Evolutionary conservation across 768 basidiomycete species (phyloP).

Genomic region (Tylopilus felleus): DNA sequence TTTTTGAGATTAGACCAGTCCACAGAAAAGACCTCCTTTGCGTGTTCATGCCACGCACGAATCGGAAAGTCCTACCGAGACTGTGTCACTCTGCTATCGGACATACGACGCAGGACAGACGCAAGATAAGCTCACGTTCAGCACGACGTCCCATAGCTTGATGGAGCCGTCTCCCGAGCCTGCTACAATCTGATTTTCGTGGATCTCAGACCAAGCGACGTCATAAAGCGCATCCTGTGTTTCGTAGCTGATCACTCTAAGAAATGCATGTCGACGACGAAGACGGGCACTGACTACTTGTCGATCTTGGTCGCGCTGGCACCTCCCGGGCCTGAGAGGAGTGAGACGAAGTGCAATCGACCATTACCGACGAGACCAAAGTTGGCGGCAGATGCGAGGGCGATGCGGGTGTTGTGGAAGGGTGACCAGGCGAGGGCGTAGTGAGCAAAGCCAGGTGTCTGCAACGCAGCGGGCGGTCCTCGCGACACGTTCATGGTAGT

Average conservation of each 20-base stretch:
- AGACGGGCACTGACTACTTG: slow-evolving; percentile 55
- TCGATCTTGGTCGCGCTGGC: slow-evolving; percentile 49
- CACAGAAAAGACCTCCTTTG: slow-evolving; percentile 86
- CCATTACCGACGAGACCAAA: slow-evolving; percentile 97
- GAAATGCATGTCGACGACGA: background rate
- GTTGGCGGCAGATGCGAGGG: slow-evolving; percentile 83
- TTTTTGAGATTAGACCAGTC: slow-evolving; percentile 96
- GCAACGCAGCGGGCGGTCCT: slow-evolving; percentile 47
- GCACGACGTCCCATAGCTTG: slow-evolving; percentile 84
- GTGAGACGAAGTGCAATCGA: slow-evolving; percentile 66
- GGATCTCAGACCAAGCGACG: slow-evolving; percentile 90
- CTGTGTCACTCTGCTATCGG: slow-evolving; percentile 31
- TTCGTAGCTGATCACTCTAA: slow-evolving; percentile 60
- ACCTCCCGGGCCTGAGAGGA: slow-evolving; percentile 46
- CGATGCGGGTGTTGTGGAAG: slow-evolving; percentile 70
- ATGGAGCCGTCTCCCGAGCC: slow-evolving; percentile 90
- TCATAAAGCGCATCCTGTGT: slow-evolving; percentile 89
- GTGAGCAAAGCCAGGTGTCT: slow-evolving; percentile 83
- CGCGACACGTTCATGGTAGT: slow-evolving; percentile 33
- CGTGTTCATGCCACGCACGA: slow-evolving; percentile 91
- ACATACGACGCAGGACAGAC: background rate
- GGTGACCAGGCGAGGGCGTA: slow-evolving; percentile 84
- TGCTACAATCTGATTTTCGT: slow-evolving; percentile 90
- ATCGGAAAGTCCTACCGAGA: slow-evolving; percentile 76
- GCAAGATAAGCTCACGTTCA: slow-evolving; percentile 55